These are phyloP conservation scores for Plasmopara muralis DNA, from an alignment of 352 stramenopile genomes.

Conservation along the genomic window DNA sequence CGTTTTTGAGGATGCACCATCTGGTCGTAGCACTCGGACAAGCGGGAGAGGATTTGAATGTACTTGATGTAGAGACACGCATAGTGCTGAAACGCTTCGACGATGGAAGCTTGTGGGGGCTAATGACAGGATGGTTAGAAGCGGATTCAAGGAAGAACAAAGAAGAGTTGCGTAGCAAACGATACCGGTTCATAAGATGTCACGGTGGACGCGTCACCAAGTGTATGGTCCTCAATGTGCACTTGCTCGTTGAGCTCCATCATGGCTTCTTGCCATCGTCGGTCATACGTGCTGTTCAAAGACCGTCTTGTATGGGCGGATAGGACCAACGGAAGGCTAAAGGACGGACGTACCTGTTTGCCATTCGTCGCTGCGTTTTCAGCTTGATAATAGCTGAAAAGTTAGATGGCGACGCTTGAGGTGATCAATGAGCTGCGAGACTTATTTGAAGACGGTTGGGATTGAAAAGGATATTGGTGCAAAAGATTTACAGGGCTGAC, in stretches of 20 bases:
- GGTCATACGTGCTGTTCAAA: constrained; percentile 74
- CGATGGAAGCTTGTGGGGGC: constrained; percentile 69
- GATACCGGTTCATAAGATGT: constrained; percentile 30
- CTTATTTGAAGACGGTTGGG: too few species aligned
- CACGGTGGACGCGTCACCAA: constrained; percentile 36
- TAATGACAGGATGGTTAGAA: constrained; percentile 3
- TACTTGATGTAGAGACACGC: constrained; percentile 95
- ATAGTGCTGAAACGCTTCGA: constrained; percentile 92
- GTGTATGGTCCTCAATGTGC: constrained; percentile 81
- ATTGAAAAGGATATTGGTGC: too few species aligned
- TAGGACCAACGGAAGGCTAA: neutral
- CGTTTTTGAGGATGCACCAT: constrained; percentile 94
- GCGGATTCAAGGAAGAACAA: neutral
- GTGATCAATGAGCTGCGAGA: too few species aligned
- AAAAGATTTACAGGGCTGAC: too few species aligned
- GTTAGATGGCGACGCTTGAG: too few species aligned
- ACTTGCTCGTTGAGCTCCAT: constrained; percentile 90
- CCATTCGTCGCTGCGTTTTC: constrained; percentile 28
- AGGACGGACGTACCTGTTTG: constrained; percentile 24
- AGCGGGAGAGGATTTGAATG: constrained; percentile 86
- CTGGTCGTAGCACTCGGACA: constrained; percentile 90
- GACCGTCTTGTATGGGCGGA: neutral
- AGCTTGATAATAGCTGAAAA: too few species aligned
- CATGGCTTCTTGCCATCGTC: constrained; percentile 89
- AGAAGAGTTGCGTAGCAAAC: neutral